Evolutionary conservation across 306 rosid species (phyloP).

Genomic region (Luffa acutangula): DNA sequence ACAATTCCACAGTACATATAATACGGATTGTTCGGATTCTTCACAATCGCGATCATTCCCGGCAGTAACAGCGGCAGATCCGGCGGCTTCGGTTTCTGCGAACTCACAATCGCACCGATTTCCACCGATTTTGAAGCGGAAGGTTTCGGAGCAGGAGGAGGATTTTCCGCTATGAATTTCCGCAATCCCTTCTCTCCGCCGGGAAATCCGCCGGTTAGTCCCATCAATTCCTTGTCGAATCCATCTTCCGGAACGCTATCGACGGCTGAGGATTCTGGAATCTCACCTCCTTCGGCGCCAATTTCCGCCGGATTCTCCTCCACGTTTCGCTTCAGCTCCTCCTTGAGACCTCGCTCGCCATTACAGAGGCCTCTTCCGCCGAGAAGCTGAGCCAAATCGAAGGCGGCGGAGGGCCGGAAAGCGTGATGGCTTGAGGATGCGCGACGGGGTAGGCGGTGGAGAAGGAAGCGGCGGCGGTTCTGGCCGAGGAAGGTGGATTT

Average conservation of each 20-base stretch:
- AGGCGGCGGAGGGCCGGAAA: slow-evolving; percentile 39
- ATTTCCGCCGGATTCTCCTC: slow-evolving; percentile 15
- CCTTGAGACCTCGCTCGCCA: slow-evolving; percentile 54
- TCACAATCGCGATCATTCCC: slow-evolving; percentile 59
- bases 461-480: slow-evolving; percentile 22
- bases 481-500: slow-evolving; percentile 54
- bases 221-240: slow-evolving; percentile 90
- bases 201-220: slow-evolving; percentile 88
- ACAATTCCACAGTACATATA: slow-evolving; percentile 75
- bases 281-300: slow-evolving; percentile 16
- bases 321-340: slow-evolving; percentile 41
- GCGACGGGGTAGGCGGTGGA: slow-evolving; percentile 6
- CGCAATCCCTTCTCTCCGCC: slow-evolving; percentile 83
- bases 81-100: slow-evolving; percentile 53
- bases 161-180: slow-evolving; percentile 60
- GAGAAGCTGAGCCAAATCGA: slow-evolving; percentile 48
- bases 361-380: slow-evolving; percentile 93
- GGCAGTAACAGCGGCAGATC: slow-evolving; percentile 43
- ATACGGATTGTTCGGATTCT: slow-evolving; percentile 47
- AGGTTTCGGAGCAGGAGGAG: slow-evolving; percentile 43
- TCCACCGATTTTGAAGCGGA: slow-evolving; percentile 14
- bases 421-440: background rate
- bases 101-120: background rate
- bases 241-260: slow-evolving; percentile 36
- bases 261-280: background rate